Base-by-base conservation (phyloP, 164 flowering plant species). In the Aristolochia fimbriata region DNA sequence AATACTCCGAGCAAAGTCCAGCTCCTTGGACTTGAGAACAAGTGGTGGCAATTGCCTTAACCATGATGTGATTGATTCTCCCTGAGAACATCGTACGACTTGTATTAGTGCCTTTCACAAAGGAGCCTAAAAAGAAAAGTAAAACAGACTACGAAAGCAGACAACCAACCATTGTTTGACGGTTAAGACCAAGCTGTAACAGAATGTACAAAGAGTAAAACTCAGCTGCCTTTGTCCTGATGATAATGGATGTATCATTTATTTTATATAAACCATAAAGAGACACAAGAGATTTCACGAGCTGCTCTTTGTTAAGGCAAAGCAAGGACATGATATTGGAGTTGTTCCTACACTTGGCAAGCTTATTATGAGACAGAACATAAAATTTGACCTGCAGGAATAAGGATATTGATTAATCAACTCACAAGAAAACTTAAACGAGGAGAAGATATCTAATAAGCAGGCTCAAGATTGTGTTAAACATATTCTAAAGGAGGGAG, bases 251-350 rank as follows among this genome's bases (percentile, higher is more conserved):
- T 31, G 55, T 71, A 56, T 74, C 74, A 72, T 81, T 84, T 54
- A 71, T 69, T 27, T 78, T 82, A 64, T 89, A 92, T 43, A 92
- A 69, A 65, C 71, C 78, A 75, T 78, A 81, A 19, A 89, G 78
- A 61, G 93, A 77, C 30, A 71, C 49, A 33, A 92, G 71, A 47
- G 82, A 57, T 65, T 92, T 92, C 23, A 62, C 64, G 51, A 89
- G 98, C 76, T 92, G 98, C 75, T 92, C 96, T 84, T 77, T 66
- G 72, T 89, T 92, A 69, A 45, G 63, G 77, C 68, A 69, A 45
- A 62, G 77, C 68, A 74, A 12, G 21, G 96, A 78, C 59, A 86
- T 74, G 27, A 65, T 66, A 68, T 63, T 68, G 48, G 85, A 69
- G 61, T 48, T 60, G 22, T 62, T 59, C 47, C 56, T 52, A 60